These are phyloP conservation scores for Apiospora hydei DNA, from an alignment of 2,329 filamentous ascomycete species.

Conservation along the genomic window DNA sequence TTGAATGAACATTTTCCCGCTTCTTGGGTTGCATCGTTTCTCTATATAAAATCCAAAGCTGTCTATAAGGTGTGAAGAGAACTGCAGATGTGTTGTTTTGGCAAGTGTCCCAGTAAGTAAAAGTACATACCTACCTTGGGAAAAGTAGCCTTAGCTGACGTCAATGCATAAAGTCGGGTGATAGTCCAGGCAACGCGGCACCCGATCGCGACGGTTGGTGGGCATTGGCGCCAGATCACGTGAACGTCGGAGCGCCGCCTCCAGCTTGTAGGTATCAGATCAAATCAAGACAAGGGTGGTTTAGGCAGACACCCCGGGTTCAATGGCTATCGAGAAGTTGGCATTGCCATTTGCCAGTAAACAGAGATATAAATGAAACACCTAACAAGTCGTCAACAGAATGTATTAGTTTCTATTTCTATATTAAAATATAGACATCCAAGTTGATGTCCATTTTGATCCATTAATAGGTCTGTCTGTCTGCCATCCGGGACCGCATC, in stretches of 20 bases:
- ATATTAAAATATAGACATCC: too few species aligned
- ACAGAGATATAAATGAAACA: too few species aligned
- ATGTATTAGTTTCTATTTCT: not conserved
- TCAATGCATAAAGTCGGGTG: not conserved
- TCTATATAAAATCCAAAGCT: too few species aligned
- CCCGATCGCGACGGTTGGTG: not conserved
- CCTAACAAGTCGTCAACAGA: not conserved
- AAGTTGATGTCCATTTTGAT: not conserved
- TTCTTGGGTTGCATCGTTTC: conserved; percentile 15
- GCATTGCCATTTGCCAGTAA: not conserved
- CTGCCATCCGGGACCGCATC: not conserved
- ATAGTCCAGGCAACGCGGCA: conserved; percentile 15
- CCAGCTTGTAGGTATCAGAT: not conserved
- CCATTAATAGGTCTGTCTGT: not conserved
- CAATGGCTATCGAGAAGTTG: not conserved
- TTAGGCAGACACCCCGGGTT: not conserved
- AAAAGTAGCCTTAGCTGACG: not conserved
- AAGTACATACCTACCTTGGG: too few species aligned
- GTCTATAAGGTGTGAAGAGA: not conserved
- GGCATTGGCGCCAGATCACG: conserved; percentile 6
- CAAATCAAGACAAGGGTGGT: not conserved
- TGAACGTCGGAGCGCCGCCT: not conserved
- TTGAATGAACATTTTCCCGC: conserved; percentile 21
- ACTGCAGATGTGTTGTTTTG: not conserved
- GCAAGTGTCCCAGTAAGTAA: not conserved